Evolutionary conservation across 495 filamentous ascomycete species (phyloP).

Genomic region (Tetracladium marchalianum): DNA sequence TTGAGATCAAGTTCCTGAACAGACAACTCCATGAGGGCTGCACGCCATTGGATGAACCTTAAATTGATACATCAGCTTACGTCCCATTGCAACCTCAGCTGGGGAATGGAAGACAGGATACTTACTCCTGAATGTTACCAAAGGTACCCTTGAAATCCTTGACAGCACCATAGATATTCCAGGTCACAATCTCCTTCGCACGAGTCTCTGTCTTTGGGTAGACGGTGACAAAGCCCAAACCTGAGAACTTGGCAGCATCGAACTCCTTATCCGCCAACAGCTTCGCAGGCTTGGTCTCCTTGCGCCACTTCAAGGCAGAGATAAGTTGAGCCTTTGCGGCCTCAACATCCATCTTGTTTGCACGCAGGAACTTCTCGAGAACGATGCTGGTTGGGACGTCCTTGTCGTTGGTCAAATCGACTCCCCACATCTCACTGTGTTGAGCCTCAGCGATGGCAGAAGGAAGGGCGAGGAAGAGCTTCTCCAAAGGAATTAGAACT

Average conservation of each 20-base stretch:
- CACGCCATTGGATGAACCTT: constrained; percentile 78
- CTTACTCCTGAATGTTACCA: constrained; percentile 66
- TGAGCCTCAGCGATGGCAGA: constrained; percentile 34
- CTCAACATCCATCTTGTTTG: constrained; percentile 65
- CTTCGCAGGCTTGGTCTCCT: constrained; percentile 40
- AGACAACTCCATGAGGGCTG: constrained; percentile 76
- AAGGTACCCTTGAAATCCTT: constrained; percentile 67
- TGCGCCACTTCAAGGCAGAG: constrained; percentile 73
- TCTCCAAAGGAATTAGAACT: constrained; percentile 9
- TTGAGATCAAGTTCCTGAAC: constrained; percentile 57
- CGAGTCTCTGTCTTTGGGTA: constrained; percentile 31
- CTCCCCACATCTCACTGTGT: constrained; percentile 72
- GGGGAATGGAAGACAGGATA: constrained; percentile 7
- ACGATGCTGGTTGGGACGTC: constrained; percentile 65
- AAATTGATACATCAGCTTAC: not conserved
- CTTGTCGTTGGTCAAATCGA: constrained; percentile 40
- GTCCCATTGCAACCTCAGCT: not conserved
- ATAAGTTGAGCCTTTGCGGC: constrained; percentile 66
- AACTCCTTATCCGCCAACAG: constrained; percentile 24
- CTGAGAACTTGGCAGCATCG: constrained; percentile 40
- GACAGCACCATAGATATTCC: constrained; percentile 80
- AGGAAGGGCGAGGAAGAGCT: constrained; percentile 16
- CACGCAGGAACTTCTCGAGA: constrained; percentile 83
- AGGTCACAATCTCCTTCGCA: constrained; percentile 51
- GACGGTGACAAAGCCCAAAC: constrained; percentile 44